Base-by-base conservation (phyloP, 106 monocot genomes). In the Dendrobium officinale region DNA sequence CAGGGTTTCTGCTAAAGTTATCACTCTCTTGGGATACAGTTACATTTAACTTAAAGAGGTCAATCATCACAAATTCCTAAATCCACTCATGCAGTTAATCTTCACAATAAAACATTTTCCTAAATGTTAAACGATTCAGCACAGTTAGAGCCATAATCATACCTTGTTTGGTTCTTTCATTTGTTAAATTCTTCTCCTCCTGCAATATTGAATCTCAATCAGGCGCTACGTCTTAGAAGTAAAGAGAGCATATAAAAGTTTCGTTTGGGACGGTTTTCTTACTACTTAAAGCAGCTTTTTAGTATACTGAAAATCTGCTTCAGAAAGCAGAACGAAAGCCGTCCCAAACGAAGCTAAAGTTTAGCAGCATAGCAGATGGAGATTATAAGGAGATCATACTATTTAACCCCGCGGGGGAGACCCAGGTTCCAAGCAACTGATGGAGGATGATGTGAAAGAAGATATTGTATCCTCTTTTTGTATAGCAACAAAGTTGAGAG, bases 381-480 rank as follows among this genome's bases (percentile, higher is more conserved):
- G 43, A 70, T 51, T 27, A 72, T 40, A 72, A 11, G 7, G 1
- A 33, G 4, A 27, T 4, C 72, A 40, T 22, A 42, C 74, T 2
- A 44, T 6, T 76, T 13, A 76, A 76, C 49, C 76, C 48, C 76
- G 29, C 18, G 91, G 80, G 59, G 92, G 88, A 74, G 93, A 93
- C 26, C 85, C 89, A 24, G 79, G 85, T 81, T 91, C 89, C 0
- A 93, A 96, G 27, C 96, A 89, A 79, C 82, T 79, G 26, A 94
- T 61, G 44, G 96, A 31, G 1, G 31, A 31, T 31, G 31, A 92
- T 22, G 89, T 81, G 55, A 92, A 94, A 18, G 93, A 86, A 11
- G 92, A 91, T 37, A 82, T 47, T 5, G 84, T 86, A 54, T 96
- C 96, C 64, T 87, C 94, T 74, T 90, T 93, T 0, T 85, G 68